Base-by-base conservation (phyloP, 805 yeast genomes). In the Maudiozyma barnettii region DNA sequence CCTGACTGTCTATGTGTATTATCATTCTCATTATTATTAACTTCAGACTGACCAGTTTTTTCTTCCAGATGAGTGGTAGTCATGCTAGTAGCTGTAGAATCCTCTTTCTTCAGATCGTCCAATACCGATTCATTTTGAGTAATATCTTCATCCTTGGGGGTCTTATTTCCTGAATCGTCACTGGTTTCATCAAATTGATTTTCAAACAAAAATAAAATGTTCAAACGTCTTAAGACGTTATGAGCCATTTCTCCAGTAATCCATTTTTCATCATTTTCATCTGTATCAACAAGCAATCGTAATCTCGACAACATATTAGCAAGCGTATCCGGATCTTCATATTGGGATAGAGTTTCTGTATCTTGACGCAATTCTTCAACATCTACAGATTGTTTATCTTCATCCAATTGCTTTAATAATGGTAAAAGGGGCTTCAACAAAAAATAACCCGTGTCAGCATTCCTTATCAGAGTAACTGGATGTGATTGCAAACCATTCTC, bases 221-320 rank as follows among this genome's bases (percentile, higher is more conserved):
- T 46, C 18, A 59, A 45, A 43, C 51, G 38, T n/a, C 52, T 49
- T 40, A 60, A 40, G 22, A 60, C 29, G 30, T 58, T 53, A 19
- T 44, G 44, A 4, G 63, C 59, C 45, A 62, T 61, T 6, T 55
- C 61, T 4, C 52, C 46, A 9, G 62, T 56, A 29, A 62, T 61
- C 67, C 66, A 61, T 51, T 57, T 55, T 14, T 54, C 52, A 12
- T 61, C 64, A 18, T 49, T 53, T 8, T 49, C 49, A 45, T 59
- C 59, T 8, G 61, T 59, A 20, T 59, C 63, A 13, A 60, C 60
- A 20, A 55, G 45, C 14, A 62, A 49, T 14, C 57, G 59, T 48
- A 52, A 61, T 43, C 56, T 57, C 3, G 63, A 49, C 13, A 61
- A 47, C 21, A 61, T 26, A n/a, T 41, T 35, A 21, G 39, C 47